Base-by-base conservation (phyloP, 768 basidiomycete genomes). In the Mycena venus region DNA sequence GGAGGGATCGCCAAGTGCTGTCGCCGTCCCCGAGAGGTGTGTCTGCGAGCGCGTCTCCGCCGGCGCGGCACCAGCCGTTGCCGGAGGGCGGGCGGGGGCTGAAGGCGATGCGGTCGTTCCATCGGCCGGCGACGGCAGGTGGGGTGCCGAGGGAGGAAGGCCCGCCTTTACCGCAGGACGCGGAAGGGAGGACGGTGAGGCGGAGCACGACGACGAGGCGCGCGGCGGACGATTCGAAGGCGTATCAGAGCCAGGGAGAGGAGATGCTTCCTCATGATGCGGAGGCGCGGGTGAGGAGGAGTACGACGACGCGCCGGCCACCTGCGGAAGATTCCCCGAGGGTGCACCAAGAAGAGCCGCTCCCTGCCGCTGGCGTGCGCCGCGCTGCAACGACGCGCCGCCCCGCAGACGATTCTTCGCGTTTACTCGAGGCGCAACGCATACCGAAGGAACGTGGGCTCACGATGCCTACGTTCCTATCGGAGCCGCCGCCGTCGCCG, bases 21-120 rank as follows among this genome's bases (percentile, higher is more conserved):
- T 68, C 66, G 42, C 66, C 74, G 15, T 19, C 58, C n/a, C 59
- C 62, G 34, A n/a, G 58, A 49, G 4, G 40, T 3, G 32, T 31
- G 27, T 74, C 74, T 10, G 60, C 68, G 29, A 67, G 63, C 3
- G 32, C 55, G 58, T 60, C 68, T 29, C 82, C 79, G 70, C 81
- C 79, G 32, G 76, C 67, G 66, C 56, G 73, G 9, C 40, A 77
- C 29, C 79, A 81, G 32, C 68, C 78, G 63, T 73, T 80, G 53
- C 58, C 80, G 62, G 55, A 76, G 38, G 64, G 58, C 4, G 49
- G 69, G 62, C 77, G 79, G n/a, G 72, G 80, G 68, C 75, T 94
- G 32, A 88, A 88, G 23, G 82, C 88, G 25, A 85, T 84, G 86
- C 88, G 91, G 21, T 94, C 94, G 10, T 92, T 95, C 84, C 92